Base-by-base conservation (phyloP, 805 yeast species). In the Cephaloascus albidus region DNA sequence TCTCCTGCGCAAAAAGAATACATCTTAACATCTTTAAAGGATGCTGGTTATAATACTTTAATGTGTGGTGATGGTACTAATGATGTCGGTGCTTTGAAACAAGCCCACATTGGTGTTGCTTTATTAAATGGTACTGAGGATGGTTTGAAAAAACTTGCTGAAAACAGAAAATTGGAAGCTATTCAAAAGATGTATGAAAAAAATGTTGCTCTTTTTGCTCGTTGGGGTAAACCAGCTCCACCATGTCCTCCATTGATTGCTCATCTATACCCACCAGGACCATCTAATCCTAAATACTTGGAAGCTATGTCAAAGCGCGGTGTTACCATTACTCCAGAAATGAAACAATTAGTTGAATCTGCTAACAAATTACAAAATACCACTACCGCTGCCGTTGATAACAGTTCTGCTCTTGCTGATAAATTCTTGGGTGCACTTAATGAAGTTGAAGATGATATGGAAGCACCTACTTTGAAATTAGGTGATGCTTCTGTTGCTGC, bases 41-140 rank as follows among this genome's bases (percentile, higher is more conserved):
- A 78, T 45, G 73, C 86, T 58, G 96, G 96, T 19, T 93, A 90
- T 63, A 83, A 78, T 55, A 93, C 97, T 18, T 73, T 93, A 52
- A 93, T 93, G 98, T 93, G 98, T 65, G 98, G 98, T 71, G 98
- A 93, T 65, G 98, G 98, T 64, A 93, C 98, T n/a, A 93, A 93
- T 57, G 98, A 93, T 70, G 98, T 93, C 38, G 98, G 98, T 62
- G 98, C 98, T 40, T 76, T 93, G 64, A 93, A 93, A 61, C 97
- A 93, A 68, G 97, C 98, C 2, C 95, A 93, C 55, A 83, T 93
- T 55, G 98, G 98, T 70, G 85, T 93, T 57, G 98, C 98, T n/a
- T 69, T 93, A 50, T 73, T 93, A 58, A 93, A 93, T 54, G 98
- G 97, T 64, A 89, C 98, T 41, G 95, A 85, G 55, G 96, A 86